These are phyloP conservation scores for Beta lomatogona DNA, from an alignment of 179 eudicot species.

Conservation along the genomic window DNA sequence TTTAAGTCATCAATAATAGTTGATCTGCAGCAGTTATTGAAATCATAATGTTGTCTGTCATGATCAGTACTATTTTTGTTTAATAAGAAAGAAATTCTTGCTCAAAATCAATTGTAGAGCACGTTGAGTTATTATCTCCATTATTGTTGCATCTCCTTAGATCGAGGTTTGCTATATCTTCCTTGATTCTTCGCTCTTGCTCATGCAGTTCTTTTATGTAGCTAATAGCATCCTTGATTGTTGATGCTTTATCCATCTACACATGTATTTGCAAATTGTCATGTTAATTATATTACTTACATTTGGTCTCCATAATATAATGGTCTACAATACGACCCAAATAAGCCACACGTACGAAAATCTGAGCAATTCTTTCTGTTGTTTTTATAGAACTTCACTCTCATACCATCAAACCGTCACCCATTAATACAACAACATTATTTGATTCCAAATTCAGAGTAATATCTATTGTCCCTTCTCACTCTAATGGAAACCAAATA, in stretches of 20 bases:
- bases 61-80: conserved; percentile 36
- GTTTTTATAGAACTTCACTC: too few relatives aligned
- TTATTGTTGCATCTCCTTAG: conserved; percentile 19
- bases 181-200: conserved; percentile 44
- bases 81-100: conserved; percentile 10
- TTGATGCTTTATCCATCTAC: conserved; percentile 39
- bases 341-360: too few relatives aligned
- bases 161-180: conserved; percentile 52
- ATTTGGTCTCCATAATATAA: too few relatives aligned
- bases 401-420: too few relatives aligned
- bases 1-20: conserved; percentile 56
- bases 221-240: conserved; percentile 58
- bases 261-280: not conserved
- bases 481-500: too few relatives aligned
- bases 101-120: conserved; percentile 31
- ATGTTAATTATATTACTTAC: too few relatives aligned
- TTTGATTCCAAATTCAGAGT: too few relatives aligned
- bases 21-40: conserved; percentile 19
- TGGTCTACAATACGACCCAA: too few relatives aligned
- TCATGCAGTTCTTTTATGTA: conserved; percentile 52
- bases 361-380: too few relatives aligned
- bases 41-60: conserved; percentile 13
- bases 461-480: too few relatives aligned
- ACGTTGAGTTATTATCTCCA: not conserved
- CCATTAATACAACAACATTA: too few relatives aligned